These are phyloP conservation scores for Scutellaria baicalensis DNA, from an alignment of 257 asterid species.

Conservation along the genomic window DNA sequence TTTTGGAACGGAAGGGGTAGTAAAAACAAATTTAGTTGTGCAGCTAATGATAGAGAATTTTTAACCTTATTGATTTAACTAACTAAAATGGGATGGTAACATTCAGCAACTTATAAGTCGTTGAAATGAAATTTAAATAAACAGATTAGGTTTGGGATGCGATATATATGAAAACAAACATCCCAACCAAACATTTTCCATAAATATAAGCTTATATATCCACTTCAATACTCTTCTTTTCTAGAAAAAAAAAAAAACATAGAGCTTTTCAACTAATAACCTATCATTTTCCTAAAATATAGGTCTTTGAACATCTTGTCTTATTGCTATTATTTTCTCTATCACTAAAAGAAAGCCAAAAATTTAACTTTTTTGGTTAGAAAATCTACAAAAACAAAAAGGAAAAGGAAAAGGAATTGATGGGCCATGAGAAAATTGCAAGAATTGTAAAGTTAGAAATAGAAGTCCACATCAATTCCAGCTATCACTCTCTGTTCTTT, in stretches of 20 bases:
- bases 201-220: too few species aligned
- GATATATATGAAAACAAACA: too few species aligned
- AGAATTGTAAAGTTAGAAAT: background rate
- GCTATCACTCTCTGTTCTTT: conserved; percentile 3
- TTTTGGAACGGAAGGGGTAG: too few species aligned
- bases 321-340: background rate
- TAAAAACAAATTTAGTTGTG: background rate
- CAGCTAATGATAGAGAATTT: background rate
- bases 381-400: background rate
- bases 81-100: background rate
- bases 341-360: background rate
- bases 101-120: background rate
- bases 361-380: background rate
- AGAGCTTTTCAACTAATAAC: too few species aligned
- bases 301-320: background rate
- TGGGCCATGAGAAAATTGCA: background rate
- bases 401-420: background rate
- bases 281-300: too few species aligned
- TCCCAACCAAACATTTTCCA: too few species aligned
- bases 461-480: conserved; percentile 18
- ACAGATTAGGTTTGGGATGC: too few species aligned
- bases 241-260: too few species aligned
- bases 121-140: background rate
- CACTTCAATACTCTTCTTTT: too few species aligned
- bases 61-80: background rate